Base-by-base conservation (phyloP, 2,329 filamentous ascomycete genomes). In the Epichloe sylvatica region DNA sequence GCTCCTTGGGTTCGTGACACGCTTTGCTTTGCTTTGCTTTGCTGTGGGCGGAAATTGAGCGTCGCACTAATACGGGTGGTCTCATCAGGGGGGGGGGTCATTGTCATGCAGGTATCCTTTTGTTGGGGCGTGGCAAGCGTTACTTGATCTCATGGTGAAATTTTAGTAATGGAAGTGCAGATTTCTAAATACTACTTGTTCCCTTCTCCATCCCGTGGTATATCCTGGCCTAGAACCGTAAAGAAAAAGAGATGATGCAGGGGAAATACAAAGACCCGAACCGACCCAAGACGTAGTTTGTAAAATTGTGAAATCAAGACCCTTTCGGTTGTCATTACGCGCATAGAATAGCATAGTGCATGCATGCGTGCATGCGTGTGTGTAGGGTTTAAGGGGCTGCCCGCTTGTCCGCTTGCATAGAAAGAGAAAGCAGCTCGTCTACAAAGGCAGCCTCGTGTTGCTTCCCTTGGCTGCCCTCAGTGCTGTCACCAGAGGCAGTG, bases 381-480 rank as follows among this genome's bases (percentile, higher is more conserved):
- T 30, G 30, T 11, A 30, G 30, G 25, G 9, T 35, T 46, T 45
- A 52, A 23, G 37, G 13, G n/a, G 44, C 21, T 11, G 43, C 34
- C 50, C 51, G 35, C 48, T 54, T 51, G 46, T 49, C 49, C 8
- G 46, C 52, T 37, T 50, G 43, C 54, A 58, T 55, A n/a, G 51
- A 52, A 2, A 59, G 46, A 8, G 54, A 44, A 11, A 59, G 48
- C 49, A 59, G 45, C 44, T 59, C 49, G 39, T 59, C 55, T 11
- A 59, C 54, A 43, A 56, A 59, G 1, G 48, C 51, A 13, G 48
- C 48, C 8, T 51, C 53, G 3, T 41, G 40, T 15, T 49, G 42
- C 46, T 47, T 50, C 2, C 41, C 51, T 15, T 47, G 43, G 7
- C 21, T 30, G 12, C 41, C 43, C 3, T 33, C 15, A 11, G 47